Evolutionary conservation across 2,329 filamentous ascomycete species (phyloP), one percentile per base, ranked within the genome.

Genomic region (Beauveria rudraprayagi): DNA sequence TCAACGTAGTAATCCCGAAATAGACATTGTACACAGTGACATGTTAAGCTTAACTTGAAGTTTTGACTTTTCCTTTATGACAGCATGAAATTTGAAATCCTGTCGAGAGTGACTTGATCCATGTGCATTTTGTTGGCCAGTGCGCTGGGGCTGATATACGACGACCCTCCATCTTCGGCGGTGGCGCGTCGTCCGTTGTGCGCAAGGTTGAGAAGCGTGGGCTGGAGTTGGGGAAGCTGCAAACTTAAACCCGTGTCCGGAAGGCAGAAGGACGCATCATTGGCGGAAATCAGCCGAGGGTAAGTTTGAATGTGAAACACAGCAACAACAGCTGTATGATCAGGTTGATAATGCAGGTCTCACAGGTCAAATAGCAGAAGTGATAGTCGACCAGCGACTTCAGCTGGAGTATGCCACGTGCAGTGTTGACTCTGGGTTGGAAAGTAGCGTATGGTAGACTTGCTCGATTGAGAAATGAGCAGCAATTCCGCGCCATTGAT

Each of bases 371-470:
- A 17, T 41, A 3, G 17, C 10, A 9, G 34, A 26, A 56, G 30
- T 50, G 24, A n/a, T 14, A 22, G 11, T 17, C 14, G 26, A 7
- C 24, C 5, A 22, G 53, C 40, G 30, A 24, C 44, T 26, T 57
- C 55, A 57, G 55, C 55, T 41, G 19, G 37, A 48, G 55, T 19
- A 28, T 47, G 54, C 19, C 14, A 43, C 54, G 26, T 56, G 43
- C 54, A 56, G 54, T 9, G 28, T 57, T 28, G 43, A 57, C 48
- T 57, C 34, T 57, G 55, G 44, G 28, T 57, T 57, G n/a, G 48
- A 57, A 57, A 57, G 44, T 57, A 57, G 55, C 30, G 43, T 57
- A 30, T 57, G 44, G 48, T 44, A 28, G 28, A 30, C 55, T 57
- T 26, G 41, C 55, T 57, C 11, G 6, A 47, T 57, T 41, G 8